Conservation (phyloP, 73 alveolate species). For the Paramecium pentaurelia region DNA sequence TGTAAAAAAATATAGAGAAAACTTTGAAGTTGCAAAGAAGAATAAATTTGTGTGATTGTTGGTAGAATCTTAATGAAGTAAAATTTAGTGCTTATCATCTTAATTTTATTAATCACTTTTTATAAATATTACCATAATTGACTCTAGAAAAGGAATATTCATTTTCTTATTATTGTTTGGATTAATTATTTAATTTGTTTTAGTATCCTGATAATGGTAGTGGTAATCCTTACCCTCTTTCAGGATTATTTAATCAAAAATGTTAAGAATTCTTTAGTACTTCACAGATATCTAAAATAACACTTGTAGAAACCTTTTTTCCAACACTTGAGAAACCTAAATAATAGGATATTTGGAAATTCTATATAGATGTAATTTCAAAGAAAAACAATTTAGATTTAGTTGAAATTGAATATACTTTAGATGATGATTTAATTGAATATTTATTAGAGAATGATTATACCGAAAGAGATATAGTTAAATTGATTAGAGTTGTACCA, state of each 20-base stretch:
- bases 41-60: not conserved
- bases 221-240: not conserved
- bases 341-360: not conserved
- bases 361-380: not conserved
- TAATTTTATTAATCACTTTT: not conserved
- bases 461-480: not conserved
- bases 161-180: not conserved
- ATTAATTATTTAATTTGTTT: not conserved
- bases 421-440: not conserved
- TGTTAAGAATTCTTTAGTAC: not conserved
- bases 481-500: not conserved
- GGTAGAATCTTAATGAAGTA: not conserved
- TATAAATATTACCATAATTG: not conserved
- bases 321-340: not conserved
- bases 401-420: not conserved
- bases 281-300: not conserved
- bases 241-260: not conserved
- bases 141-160: not conserved
- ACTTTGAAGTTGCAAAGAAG: not conserved
- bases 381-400: not conserved
- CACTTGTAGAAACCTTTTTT: not conserved
- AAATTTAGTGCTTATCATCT: not conserved
- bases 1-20: not conserved
- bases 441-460: not conserved
- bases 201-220: not conserved